Conservation (phyloP, 768 basidiomycete species). For the Rubroboletus pulcherrimus region DNA sequence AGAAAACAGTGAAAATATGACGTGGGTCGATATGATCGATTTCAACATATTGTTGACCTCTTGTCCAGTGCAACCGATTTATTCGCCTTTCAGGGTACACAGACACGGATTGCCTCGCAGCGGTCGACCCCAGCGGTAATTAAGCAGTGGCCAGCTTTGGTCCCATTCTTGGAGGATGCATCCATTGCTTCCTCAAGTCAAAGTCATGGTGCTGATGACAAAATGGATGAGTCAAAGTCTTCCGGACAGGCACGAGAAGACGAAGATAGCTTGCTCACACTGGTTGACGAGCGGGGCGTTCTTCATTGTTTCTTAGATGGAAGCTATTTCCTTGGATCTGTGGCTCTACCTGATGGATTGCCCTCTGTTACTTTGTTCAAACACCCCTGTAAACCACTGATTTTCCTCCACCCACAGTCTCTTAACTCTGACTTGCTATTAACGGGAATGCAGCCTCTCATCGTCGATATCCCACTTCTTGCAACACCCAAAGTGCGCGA, state of each 20-base stretch:
- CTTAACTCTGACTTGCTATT: conserved; percentile 22
- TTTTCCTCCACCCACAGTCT: conserved; percentile 46
- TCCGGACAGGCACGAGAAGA: conserved; percentile 39
- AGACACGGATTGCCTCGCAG: conserved; percentile 44
- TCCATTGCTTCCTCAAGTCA: conserved; percentile 52
- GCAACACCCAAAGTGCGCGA: conserved; percentile 55
- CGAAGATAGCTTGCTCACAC: conserved; percentile 60
- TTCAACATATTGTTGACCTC: conserved; percentile 14
- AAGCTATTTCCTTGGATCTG: conserved; percentile 62
- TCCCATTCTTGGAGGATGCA: conserved; percentile 49
- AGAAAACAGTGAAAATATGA: conserved; percentile 62
- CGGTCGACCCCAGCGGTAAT: conserved; percentile 56
- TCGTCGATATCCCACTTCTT: conserved; percentile 56
- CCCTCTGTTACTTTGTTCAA: conserved; percentile 35
- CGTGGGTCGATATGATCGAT: conserved; percentile 42
- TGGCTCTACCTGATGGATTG: conserved; percentile 37
- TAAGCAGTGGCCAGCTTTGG: conserved; percentile 64
- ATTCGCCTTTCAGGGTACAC: conserved; percentile 75
- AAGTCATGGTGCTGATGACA: conserved; percentile 27
- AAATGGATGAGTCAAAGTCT: conserved; percentile 29
- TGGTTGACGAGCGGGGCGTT: conserved; percentile 54
- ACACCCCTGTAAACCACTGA: conserved; percentile 41
- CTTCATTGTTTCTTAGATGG: conserved; percentile 74
- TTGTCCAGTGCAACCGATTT: conserved; percentile 64
- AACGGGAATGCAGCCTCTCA: conserved; percentile 37